Evolutionary conservation across 1,284 basidiomycete species (phyloP), one percentile per base, ranked within the genome.

Genomic region (Ceratobasidium theobromae): DNA sequence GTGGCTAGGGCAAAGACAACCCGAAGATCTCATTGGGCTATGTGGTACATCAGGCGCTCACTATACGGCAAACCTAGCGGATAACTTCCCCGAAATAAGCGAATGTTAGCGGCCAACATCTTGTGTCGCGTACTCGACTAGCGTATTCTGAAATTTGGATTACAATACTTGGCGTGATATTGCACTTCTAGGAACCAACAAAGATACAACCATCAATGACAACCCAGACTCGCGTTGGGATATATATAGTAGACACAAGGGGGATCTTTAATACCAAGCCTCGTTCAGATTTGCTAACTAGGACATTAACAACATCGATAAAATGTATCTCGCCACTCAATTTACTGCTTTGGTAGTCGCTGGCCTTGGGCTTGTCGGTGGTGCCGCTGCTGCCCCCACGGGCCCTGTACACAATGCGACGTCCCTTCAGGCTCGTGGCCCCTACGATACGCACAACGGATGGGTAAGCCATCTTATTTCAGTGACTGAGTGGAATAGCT

Each of bases 391-490:
- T 16, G 62, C 51, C 9, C 62, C 62, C n/a, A n/a, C n/a, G n/a
- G n/a, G n/a, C n/a, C n/a, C n/a, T n/a, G 51, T 65, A 18, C 62
- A 53, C 6, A 65, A 65, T 25, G 40, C 38, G 3, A 65, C 62
- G 33, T 16, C 49, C 9, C 49, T 14, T 28, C 12, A 14, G 6
- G 62, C 62, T 28, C 62, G 62, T 30, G 62, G 49, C 23, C 62
- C 62, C 4, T 65, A 65, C 18, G 62, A 65, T 25, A 65, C 62
- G n/a, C 62, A 65, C n/a, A 65, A 65, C 51, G 62, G 62, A 65
- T 65, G 62, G 62, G 62, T 65, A 53, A 21, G 62, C 8, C 1
- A n/a, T 32, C 18, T 41, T 43, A 27, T 30, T 18, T 12, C 33
- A 14, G 11, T 8, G 8, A 43, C 21, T 43, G 40, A 6, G 40